phyloP scores from a whole-genome alignment of 331 rosid species.

The Ulmus americana region DNA sequence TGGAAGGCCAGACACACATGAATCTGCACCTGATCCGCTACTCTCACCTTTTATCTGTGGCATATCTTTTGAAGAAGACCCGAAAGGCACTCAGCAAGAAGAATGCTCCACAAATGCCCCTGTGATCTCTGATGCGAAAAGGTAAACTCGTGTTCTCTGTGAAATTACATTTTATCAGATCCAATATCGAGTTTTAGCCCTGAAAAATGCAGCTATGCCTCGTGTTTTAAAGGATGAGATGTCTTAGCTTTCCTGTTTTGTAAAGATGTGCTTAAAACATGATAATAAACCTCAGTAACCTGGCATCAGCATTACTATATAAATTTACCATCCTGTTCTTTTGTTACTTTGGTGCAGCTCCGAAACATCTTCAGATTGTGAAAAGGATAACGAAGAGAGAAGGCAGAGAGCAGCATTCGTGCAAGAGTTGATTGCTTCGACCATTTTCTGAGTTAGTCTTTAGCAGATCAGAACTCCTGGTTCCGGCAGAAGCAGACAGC shows the following conservation, averaged over 20 bases:
- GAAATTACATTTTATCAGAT: background rate
- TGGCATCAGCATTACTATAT: background rate
- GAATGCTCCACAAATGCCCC: conserved; percentile 29
- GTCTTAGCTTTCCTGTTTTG: background rate
- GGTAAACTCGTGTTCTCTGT: conserved; percentile 36
- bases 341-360: conserved; percentile 31
- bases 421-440: conserved; percentile 58
- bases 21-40: conserved; percentile 64
- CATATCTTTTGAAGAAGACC: conserved; percentile 31
- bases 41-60: conserved; percentile 66
- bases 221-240: background rate
- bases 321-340: background rate
- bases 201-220: background rate
- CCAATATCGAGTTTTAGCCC: background rate
- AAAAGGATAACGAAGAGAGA: conserved; percentile 50
- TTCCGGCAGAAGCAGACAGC: conserved; percentile 15
- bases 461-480: background rate
- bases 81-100: conserved; percentile 23
- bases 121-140: conserved; percentile 27
- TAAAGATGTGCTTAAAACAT: background rate
- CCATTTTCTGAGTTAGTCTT: conserved; percentile 42
- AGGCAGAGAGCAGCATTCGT: conserved; percentile 57
- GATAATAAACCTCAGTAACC: background rate
- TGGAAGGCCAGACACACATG: conserved; percentile 45
- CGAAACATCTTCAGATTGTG: conserved; percentile 27